Base-by-base conservation (phyloP, 1,284 basidiomycete genomes). In the Puccinia triticina region DNA sequence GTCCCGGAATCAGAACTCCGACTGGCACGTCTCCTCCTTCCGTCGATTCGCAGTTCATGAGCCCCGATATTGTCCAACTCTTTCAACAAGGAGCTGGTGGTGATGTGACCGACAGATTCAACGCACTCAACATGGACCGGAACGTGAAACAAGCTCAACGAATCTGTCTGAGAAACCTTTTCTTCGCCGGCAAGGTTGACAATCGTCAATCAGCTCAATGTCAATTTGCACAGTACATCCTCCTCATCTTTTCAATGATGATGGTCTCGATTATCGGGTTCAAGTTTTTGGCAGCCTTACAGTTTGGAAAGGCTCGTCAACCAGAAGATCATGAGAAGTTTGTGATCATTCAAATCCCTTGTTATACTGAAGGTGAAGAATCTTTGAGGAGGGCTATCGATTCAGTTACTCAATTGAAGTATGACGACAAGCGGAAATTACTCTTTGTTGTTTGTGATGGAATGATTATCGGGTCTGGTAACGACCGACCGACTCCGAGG, bases 261-360 rank as follows among this genome's bases (percentile, higher is more conserved):
- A 98, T 99, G 95, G 93, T 98, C 82, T 89, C 92, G 82, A 93
- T 98, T 86, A 96, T 99, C 86, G 95, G 93, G 0, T 98, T 99
- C 92, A 99, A 99, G 89, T 99, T 98, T 89, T 88, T 98, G 83
- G 94, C 95, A 0, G 96, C 95, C 0, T 89, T 98, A 87, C 96
- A 96, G 88, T 94, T 98, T 86, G 90, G 91, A 71, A 88, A 92
- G 16, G 89, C 92, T 64, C 91, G 94, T 83, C 92, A 93, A 46
- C 96, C 96, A 0, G 96, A 98, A 88, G 92, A 97, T 85, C 94
- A 97, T 86, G 96, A 98, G 90, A 98, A 98, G 88, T 98, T 98
- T 85, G 95, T 99, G 84, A 95, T 99, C 84, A 98, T 95, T 87
- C 97, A 98, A 87, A 95, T 99, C 0, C 96, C 96, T 7, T 97